Evolutionary conservation across 345 rosid genomes (phyloP).

Genomic region (Gossypium turneri): DNA sequence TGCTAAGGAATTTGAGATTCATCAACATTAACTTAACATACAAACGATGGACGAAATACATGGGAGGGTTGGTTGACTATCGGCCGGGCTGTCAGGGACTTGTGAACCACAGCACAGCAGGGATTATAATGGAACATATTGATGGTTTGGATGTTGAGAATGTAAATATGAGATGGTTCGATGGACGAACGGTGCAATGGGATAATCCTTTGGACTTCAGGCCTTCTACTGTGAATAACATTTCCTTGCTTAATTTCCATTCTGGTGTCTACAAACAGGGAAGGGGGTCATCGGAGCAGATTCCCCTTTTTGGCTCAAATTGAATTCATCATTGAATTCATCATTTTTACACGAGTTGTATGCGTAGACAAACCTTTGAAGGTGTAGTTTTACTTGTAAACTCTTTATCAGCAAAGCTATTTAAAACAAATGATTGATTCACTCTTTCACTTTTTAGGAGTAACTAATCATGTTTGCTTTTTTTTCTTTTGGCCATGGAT

Average conservation of each 20-base stretch:
- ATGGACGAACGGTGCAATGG: constrained; percentile 41
- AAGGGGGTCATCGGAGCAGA: constrained; percentile 1
- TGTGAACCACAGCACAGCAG: constrained; percentile 61
- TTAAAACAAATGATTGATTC: too few relatives aligned
- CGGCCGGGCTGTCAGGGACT: constrained; percentile 90
- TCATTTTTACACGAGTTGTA: background rate
- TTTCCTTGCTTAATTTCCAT: constrained; percentile 63
- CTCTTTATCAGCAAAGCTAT: background rate
- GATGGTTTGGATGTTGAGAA: constrained; percentile 68
- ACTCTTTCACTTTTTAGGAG: too few relatives aligned
- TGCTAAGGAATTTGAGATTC: constrained; percentile 59
- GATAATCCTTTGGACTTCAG: constrained; percentile 76
- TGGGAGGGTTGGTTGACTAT: constrained; percentile 71
- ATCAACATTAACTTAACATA: constrained; percentile 54
- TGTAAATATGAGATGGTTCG: constrained; percentile 69
- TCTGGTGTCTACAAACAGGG: constrained; percentile 39
- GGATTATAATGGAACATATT: constrained; percentile 87
- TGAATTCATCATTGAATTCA: background rate
- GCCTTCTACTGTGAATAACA: constrained; percentile 68
- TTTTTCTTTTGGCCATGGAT: too few relatives aligned
- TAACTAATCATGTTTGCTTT: too few relatives aligned
- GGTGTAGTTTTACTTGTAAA: background rate
- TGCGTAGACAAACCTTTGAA: background rate
- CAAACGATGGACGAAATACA: constrained; percentile 64
- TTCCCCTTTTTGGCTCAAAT: background rate